Conservation (phyloP, 768 basidiomycete species). For the Leccinum olivaceopallidum region DNA sequence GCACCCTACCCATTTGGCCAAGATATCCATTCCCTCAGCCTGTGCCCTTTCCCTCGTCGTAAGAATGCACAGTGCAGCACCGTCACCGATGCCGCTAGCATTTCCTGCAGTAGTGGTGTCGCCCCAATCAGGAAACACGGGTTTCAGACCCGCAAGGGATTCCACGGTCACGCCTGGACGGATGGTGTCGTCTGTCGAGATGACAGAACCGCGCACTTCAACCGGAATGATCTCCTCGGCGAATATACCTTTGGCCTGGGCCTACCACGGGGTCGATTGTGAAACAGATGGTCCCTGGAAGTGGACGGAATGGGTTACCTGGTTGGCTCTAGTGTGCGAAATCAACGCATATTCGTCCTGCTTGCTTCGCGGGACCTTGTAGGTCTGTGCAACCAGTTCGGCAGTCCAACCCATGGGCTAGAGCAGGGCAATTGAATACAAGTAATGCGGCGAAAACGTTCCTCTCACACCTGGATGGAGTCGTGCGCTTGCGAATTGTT, state of each 20-base stretch:
- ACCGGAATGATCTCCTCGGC: conserved; percentile 89
- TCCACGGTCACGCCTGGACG: conserved; percentile 80
- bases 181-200: conserved; percentile 85
- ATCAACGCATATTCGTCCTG: conserved; percentile 91
- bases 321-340: conserved; percentile 71
- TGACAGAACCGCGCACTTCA: conserved; percentile 62
- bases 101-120: conserved; percentile 79
- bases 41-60: conserved; percentile 79
- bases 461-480: conserved; percentile 55
- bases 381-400: conserved; percentile 83
- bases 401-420: conserved; percentile 97
- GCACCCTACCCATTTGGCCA: conserved; percentile 82
- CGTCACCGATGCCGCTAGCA: conserved; percentile 89
- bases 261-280: conserved; percentile 38
- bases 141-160: conserved; percentile 74
- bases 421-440: conserved; percentile 1
- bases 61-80: conserved; percentile 82
- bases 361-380: conserved; percentile 71
- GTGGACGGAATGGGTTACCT: conserved; percentile 38
- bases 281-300: neutral
- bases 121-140: conserved; percentile 85
- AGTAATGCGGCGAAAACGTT: neutral
- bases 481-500: conserved; percentile 67
- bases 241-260: conserved; percentile 71
- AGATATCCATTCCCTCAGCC: conserved; percentile 71